Evolutionary conservation across 148 eudicot genomes (phyloP).

Genomic region (Heliosperma pusillum): DNA sequence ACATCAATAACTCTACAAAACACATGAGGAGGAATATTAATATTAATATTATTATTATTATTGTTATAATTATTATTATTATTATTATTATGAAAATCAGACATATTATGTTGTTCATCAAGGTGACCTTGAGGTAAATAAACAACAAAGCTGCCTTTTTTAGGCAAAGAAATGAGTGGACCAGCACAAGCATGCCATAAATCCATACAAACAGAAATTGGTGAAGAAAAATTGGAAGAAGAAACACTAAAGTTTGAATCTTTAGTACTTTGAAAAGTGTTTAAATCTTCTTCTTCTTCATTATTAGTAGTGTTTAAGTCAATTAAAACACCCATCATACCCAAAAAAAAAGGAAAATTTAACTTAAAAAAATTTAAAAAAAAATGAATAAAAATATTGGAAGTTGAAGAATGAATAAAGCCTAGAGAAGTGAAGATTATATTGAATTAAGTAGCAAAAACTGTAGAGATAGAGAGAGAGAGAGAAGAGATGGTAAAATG

Average conservation of each 20-base stretch:
- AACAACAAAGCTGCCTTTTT: constrained; percentile 71
- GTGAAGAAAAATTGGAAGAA: constrained; percentile 28
- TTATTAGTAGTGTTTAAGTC: constrained; percentile 72
- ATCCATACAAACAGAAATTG: constrained; percentile 75
- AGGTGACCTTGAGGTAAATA: constrained; percentile 92
- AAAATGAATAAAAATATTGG: neutral
- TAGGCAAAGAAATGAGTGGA: constrained; percentile 69
- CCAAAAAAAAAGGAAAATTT: neutral
- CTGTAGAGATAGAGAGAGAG: constrained; percentile 13
- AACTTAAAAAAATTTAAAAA: neutral
- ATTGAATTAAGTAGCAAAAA: neutral
- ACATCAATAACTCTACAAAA: constrained; percentile 90
- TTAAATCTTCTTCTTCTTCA: constrained; percentile 37
- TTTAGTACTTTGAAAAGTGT: constrained; percentile 1
- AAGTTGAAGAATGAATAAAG: constrained; percentile 2
- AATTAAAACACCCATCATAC: constrained; percentile 65
- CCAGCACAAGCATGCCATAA: constrained; percentile 99
- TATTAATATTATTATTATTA: constrained; percentile 5
- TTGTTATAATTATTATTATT: neutral
- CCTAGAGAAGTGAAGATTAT: constrained; percentile 12
- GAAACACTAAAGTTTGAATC: constrained; percentile 18
- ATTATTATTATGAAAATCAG: constrained; percentile 40
- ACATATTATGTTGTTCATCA: constrained; percentile 38
- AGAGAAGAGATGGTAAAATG: constrained; percentile 12
- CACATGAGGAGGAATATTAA: constrained; percentile 72